Conservation (phyloP, 441 rosid species). For the Lepidium campestre region DNA sequence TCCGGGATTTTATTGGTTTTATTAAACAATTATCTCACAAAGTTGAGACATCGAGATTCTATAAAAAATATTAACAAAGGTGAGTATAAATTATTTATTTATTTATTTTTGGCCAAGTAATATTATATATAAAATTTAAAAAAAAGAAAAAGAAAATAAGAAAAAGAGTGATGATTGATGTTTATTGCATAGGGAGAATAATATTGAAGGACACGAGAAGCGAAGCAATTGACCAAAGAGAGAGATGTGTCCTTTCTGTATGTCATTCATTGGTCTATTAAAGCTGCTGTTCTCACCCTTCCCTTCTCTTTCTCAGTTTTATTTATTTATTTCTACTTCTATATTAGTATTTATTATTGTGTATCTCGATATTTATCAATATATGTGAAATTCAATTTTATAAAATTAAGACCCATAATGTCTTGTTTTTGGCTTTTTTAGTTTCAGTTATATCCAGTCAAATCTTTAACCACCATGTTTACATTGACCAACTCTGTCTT, state of each 20-base stretch:
- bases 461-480: background rate
- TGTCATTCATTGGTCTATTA: conserved; percentile 22
- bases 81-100: background rate
- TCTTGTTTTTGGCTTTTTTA: background rate
- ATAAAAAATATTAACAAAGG: background rate
- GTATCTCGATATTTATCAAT: conserved; percentile 23
- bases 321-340: background rate
- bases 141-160: background rate
- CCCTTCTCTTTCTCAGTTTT: conserved; percentile 23
- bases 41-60: conserved; percentile 8
- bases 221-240: conserved; percentile 29
- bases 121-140: background rate
- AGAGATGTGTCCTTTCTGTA: conserved; percentile 15
- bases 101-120: background rate
- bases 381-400: background rate
- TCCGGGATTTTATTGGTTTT: conserved; percentile 16
- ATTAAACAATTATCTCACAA: conserved; percentile 9
- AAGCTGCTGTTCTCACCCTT: conserved; percentile 27
- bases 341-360: conserved; percentile 1
- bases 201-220: conserved; percentile 31
- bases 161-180: conserved; percentile 21
- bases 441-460: conserved; percentile 3
- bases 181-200: conserved; percentile 17
- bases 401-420: conserved; percentile 15
- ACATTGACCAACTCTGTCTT: background rate